These are phyloP conservation scores for Dictyostelium citrinum DNA, from an alignment of 78 protist genomes.

Conservation along the genomic window DNA sequence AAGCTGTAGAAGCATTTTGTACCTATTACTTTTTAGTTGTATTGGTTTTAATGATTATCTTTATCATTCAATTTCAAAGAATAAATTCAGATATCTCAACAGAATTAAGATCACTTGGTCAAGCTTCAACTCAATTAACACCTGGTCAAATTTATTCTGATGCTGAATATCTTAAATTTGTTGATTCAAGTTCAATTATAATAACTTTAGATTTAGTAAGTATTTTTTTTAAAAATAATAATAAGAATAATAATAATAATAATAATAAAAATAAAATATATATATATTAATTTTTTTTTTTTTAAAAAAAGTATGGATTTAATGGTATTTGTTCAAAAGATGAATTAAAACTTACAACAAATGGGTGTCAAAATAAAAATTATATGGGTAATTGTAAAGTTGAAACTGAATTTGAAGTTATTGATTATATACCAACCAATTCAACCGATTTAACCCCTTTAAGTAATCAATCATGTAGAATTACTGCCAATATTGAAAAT, in stretches of 20 bases:
- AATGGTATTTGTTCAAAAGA: not conserved
- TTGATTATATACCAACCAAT: not conserved
- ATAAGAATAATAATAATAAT: not conserved
- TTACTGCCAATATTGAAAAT: not conserved
- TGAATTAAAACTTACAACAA: not conserved
- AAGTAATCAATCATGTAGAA: conserved; percentile 22
- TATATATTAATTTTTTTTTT: no score
- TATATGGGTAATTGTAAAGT: conserved; percentile 57
- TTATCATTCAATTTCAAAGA: conserved; percentile 54
- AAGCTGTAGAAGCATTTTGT: conserved; percentile 65
- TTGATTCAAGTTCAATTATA: conserved; percentile 19
- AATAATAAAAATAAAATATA: not conserved
- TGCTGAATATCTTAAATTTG: conserved; percentile 18
- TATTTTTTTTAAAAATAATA: not conserved
- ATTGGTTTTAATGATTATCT: conserved; percentile 31
- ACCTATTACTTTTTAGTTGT: conserved; percentile 42
- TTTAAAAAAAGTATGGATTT: conserved; percentile 49
- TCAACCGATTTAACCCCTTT: not conserved
- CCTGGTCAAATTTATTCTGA: conserved; percentile 13
- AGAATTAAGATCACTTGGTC: conserved; percentile 45
- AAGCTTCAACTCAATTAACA: conserved; percentile 9
- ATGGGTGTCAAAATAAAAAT: conserved; percentile 41
- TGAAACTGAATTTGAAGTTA: not conserved
- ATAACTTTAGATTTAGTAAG: conserved; percentile 23
- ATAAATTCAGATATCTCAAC: conserved; percentile 20